Evolutionary conservation across 495 filamentous ascomycete genomes (phyloP), one percentile per base, ranked within the genome.

Genomic region (Aspergillus cavernicola): DNA sequence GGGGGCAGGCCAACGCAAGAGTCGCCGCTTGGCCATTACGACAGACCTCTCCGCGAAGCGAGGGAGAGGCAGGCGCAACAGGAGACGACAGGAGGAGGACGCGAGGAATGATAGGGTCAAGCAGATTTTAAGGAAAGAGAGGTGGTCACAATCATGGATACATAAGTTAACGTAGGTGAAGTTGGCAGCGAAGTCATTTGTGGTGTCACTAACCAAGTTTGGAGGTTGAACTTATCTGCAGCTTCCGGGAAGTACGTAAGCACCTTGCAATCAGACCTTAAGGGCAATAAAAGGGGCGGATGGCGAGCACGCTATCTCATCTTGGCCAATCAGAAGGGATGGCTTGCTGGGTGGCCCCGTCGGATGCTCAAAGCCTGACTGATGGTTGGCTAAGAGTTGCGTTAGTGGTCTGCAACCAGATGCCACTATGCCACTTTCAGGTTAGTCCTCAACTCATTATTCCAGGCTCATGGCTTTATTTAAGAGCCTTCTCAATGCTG

Each of bases 1-100:
- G 56, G 52, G 56, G 39, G 53, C 56, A 20, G 60, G 60, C 60
- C 60, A 62, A 28, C 60, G 55, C 36, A 62, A 62, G 6, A 62
- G 46, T 37, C 50, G 53, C 52, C 56, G 48, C 41, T 59, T 59
- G 16, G 60, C 26, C 60, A 59, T 62, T 33, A 31, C 43, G 55
- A 50, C 33, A 29, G 42, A 48, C 32, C 53, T 56, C 53, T 56
- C 55, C 35, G 36, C 32, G 26, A 39, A n/a, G n/a, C n/a, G 19
- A 32, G 7, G 28, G 31, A 39, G 16, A 31, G 50, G 20, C 37
- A 40, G 22, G 37, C 45, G 33, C 32, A 24, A 49, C 16, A 19
- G 10, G n/a, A n/a, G 33, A 20, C 24, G 29, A 18, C 6, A 45
- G 19, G 26, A 12, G 15, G 19, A 23, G 42, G 5, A 24, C 22